These are phyloP conservation scores for Odontarrhena argentea DNA, from an alignment of 345 rosid genomes.

Conservation along the genomic window DNA sequence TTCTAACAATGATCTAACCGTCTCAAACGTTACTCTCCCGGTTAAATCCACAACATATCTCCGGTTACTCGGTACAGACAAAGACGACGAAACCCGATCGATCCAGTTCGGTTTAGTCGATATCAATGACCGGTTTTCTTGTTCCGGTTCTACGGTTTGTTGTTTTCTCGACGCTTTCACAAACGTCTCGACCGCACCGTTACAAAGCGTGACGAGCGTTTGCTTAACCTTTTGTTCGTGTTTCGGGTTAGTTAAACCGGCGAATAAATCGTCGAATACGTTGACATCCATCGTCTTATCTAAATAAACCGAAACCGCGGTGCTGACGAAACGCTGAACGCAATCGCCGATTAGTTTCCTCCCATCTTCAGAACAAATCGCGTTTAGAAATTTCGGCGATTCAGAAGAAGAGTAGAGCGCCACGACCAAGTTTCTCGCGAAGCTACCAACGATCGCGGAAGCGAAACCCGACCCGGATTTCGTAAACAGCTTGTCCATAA, in stretches of 20 bases:
- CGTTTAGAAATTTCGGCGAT: slow-evolving; percentile 44
- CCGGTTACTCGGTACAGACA: slow-evolving; percentile 69
- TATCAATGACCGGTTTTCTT: slow-evolving; percentile 25
- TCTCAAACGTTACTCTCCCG: slow-evolving; percentile 67
- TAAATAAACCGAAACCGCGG: slow-evolving; percentile 78
- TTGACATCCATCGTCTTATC: slow-evolving; percentile 71
- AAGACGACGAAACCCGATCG: slow-evolving; percentile 56
- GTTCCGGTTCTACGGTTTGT: slow-evolving; percentile 15
- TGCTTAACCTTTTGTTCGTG: slow-evolving; percentile 55
- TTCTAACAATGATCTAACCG: slow-evolving; percentile 68
- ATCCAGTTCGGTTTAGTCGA: slow-evolving; percentile 48
- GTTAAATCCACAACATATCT: slow-evolving; percentile 71
- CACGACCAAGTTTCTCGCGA: slow-evolving; percentile 72
- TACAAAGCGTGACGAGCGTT: slow-evolving; percentile 59
- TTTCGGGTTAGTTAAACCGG: slow-evolving; percentile 75
- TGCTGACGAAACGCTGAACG: slow-evolving; percentile 70
- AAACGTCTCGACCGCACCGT: slow-evolving; percentile 61
- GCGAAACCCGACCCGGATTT: slow-evolving; percentile 73
- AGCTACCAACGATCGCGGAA: slow-evolving; percentile 77
- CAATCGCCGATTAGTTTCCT: slow-evolving; percentile 67
- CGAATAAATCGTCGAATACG: slow-evolving; percentile 63
- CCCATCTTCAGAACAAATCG: slow-evolving; percentile 50
- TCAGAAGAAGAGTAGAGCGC: slow-evolving; percentile 40
- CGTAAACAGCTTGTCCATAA: slow-evolving; percentile 63
- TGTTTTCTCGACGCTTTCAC: slow-evolving; percentile 52